Base-by-base conservation (phyloP, 2,329 filamentous ascomycete species). In the Sporothrix dimorphospora region DNA sequence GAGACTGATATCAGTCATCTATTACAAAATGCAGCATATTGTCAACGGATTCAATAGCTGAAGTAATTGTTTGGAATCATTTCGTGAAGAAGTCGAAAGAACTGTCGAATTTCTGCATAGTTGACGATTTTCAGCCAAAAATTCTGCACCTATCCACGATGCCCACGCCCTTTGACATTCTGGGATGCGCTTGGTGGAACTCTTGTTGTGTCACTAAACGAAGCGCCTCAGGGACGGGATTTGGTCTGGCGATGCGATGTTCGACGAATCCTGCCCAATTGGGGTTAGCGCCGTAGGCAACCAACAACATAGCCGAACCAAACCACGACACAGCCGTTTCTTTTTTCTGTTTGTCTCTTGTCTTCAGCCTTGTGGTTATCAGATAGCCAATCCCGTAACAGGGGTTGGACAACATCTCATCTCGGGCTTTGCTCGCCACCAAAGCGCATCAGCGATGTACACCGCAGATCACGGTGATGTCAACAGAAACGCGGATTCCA, bases 201-300 rank as follows among this genome's bases (percentile, higher is more conserved):
- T 61, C 27, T 40, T 61, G 19, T 21, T 7, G 30, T 21, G 16
- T 40, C 53, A 3, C 14, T 4, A 30, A 7, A 4, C 16, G 30
- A 21, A 21, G 30, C 57, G 34, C 16, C 34, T 6, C 16, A 8
- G n/a, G 57, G 11, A 61, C 30, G 30, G 57, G 57, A 19, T 40
- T 61, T 61, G 57, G 16, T 61, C 21, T 61, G 16, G 57, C 19
- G 57, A 40, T 61, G 34, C 57, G 57, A 61, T 61, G 57, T 30
- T 61, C 57, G 34, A 40, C 11, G 30, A 40, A 61, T 38, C 30
- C 19, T 61, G 16, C 57, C 57, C 30, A 40, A 40, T n/a, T 2
- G 19, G 30, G 30, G 21, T 61, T 61, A 61, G 57, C 34, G 30
- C 19, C 19, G 6, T 61, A 7, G 11, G 14, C 30, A 30, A 19